Evolutionary conservation across 495 filamentous ascomycete species (phyloP).

Genomic region (Neurospora tetraspora): DNA sequence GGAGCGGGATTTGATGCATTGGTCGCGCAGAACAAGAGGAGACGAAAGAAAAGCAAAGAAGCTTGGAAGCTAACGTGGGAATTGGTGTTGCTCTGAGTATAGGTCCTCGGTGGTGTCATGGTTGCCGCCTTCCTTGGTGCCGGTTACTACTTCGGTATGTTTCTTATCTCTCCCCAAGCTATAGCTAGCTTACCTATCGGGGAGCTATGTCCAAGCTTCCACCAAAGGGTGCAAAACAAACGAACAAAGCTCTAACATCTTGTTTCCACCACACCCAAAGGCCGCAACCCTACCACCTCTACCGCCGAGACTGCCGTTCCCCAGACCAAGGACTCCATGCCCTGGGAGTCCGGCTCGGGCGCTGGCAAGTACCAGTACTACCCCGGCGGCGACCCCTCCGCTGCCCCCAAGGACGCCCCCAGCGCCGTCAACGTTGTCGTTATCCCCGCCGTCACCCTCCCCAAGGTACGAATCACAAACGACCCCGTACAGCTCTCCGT

Average conservation of each 20-base stretch:
- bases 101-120: conserved; percentile 93
- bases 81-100: background rate
- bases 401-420: conserved; percentile 76
- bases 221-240: background rate
- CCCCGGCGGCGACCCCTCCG: conserved; percentile 71
- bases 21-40: background rate
- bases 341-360: conserved; percentile 65
- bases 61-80: conserved; percentile 11
- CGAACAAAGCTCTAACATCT: conserved; percentile 1
- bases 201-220: background rate
- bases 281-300: conserved; percentile 74
- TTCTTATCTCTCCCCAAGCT: background rate
- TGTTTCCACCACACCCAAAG: conserved; percentile 33
- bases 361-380: conserved; percentile 83
- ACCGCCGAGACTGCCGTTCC: conserved; percentile 71
- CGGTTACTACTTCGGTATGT: conserved; percentile 72
- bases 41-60: background rate
- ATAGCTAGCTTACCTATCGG: background rate
- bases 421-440: conserved; percentile 91
- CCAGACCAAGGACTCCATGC: conserved; percentile 67
- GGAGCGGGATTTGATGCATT: background rate
- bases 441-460: conserved; percentile 82
- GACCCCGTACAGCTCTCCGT: background rate
- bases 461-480: conserved; percentile 54
- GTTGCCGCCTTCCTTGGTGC: conserved; percentile 75